Conservation (phyloP, 2,329 filamentous ascomycete genomes). For the Penicillium sp. region DNA sequence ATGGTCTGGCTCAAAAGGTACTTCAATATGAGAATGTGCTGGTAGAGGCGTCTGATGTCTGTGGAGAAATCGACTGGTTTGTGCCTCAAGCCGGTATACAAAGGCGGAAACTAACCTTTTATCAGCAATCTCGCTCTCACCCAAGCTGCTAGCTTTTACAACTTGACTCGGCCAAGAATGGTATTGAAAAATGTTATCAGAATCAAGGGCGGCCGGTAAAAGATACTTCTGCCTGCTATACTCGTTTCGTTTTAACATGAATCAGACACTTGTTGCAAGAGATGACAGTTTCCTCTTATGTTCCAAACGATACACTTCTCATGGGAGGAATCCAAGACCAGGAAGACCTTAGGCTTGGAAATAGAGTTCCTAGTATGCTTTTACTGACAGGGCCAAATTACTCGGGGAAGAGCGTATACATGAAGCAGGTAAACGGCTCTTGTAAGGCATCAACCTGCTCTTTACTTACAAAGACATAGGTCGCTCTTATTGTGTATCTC, state of each 20-base stretch:
- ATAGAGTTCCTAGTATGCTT: slow-evolving; percentile 64
- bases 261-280: slow-evolving; percentile 79
- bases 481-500: slow-evolving; percentile 86
- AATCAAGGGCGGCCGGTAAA: slow-evolving; percentile 72
- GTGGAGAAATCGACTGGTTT: slow-evolving; percentile 77
- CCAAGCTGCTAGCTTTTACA: slow-evolving; percentile 72
- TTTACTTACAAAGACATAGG: slow-evolving; percentile 32
- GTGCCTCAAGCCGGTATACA: neutral
- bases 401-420: slow-evolving; percentile 92
- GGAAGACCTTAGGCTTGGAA: neutral
- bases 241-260: slow-evolving; percentile 10
- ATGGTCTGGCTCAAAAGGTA: slow-evolving; percentile 70
- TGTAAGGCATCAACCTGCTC: neutral
- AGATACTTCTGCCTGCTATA: neutral
- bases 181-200: slow-evolving; percentile 68
- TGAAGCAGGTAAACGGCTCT: slow-evolving; percentile 67
- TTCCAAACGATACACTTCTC: slow-evolving; percentile 78
- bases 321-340: slow-evolving; percentile 53
- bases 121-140: slow-evolving; percentile 74
- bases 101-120: neutral
- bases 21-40: slow-evolving; percentile 69
- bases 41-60: slow-evolving; percentile 70
- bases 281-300: slow-evolving; percentile 73
- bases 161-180: slow-evolving; percentile 69
- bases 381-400: slow-evolving; percentile 92